Evolutionary conservation across 164 flowering plant genomes (phyloP).

Genomic region (Stephania cephalantha): DNA sequence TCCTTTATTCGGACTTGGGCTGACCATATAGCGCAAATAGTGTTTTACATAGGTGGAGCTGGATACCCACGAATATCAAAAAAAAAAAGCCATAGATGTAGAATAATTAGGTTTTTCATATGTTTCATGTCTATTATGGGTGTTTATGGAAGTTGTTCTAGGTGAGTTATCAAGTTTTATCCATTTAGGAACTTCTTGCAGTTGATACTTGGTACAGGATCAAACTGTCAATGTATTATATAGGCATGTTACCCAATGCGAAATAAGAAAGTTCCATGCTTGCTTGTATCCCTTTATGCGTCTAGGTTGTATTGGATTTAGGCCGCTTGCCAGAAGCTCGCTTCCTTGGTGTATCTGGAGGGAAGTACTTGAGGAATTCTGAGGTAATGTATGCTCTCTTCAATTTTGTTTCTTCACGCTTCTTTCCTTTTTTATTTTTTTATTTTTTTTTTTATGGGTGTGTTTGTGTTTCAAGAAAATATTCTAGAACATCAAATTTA

Average conservation of each 20-base stretch:
- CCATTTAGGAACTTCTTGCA: not conserved
- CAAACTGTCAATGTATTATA: not conserved
- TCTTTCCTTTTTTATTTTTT: not conserved
- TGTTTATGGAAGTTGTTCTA: not conserved
- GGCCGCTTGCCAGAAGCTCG: conserved; percentile 66
- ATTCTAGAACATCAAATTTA: too few relatives aligned
- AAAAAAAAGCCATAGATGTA: too few relatives aligned
- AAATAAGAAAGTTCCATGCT: not conserved
- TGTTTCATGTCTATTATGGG: not conserved
- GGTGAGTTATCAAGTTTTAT: not conserved
- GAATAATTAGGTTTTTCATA: not conserved
- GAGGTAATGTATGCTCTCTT: conserved; percentile 28
- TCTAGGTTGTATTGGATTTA: conserved; percentile 60
- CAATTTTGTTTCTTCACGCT: not conserved
- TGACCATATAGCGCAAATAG: too few relatives aligned
- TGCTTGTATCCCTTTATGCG: not conserved
- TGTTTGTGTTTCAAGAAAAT: too few relatives aligned
- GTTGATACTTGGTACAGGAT: not conserved
- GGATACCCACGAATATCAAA: too few relatives aligned
- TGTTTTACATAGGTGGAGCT: too few relatives aligned
- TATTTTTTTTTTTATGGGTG: too few relatives aligned
- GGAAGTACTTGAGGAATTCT: conserved; percentile 42
- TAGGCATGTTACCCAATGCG: not conserved
- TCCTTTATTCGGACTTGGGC: too few relatives aligned
- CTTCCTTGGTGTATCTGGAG: conserved; percentile 49